Base-by-base conservation (phyloP, 2,329 filamentous ascomycete genomes). In the Capronia americana region DNA sequence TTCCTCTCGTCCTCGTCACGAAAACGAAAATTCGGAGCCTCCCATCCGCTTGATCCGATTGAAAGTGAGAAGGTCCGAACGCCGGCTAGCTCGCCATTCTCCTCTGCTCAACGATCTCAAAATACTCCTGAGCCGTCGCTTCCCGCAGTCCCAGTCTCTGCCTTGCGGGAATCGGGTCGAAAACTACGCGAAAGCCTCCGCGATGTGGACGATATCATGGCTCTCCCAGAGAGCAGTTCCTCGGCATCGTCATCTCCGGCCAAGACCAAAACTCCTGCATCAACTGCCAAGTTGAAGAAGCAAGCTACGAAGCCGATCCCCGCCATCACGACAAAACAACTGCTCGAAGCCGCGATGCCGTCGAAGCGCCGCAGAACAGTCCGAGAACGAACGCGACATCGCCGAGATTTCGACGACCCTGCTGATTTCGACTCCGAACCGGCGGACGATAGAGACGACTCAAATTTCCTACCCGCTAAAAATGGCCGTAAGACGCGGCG, bases 1-100 rank as follows among this genome's bases (percentile, higher is more conserved):
- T 48, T 61, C 10, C 26, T 44, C 34, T 62, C 68, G 17, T 65
- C 65, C 5, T 70, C 71, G 20, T 69, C 71, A 17, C 59, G 65
- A 32, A 73, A 73, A 63, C 63, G 71, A 23, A 73, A 73, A 57
- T 66, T 67, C 38, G 69, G 63, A 24, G 41, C 64, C 12, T 54
- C 61, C 10, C 50, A 66, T 26, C 57, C 61, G 26, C 34, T 70
- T 10, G 55, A 55, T 41, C 55, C 61, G 7, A 32, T 44, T 12
- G 24, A 46, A 34, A 26, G 57, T 26, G 51, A 61, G 5, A 24
- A 11, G 5, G 20, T 38, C 41, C 41, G 53, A 23, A 48, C 12
- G 26, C 32, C 11, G 23, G 46, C 57, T 2, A 62, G 24, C 20
- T 53, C 50, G 34, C 57, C 64, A 26, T 24, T 53, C 28, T 44